Base-by-base conservation (phyloP, 2,329 filamentous ascomycete species). In the Fusarium liriodendri region DNA sequence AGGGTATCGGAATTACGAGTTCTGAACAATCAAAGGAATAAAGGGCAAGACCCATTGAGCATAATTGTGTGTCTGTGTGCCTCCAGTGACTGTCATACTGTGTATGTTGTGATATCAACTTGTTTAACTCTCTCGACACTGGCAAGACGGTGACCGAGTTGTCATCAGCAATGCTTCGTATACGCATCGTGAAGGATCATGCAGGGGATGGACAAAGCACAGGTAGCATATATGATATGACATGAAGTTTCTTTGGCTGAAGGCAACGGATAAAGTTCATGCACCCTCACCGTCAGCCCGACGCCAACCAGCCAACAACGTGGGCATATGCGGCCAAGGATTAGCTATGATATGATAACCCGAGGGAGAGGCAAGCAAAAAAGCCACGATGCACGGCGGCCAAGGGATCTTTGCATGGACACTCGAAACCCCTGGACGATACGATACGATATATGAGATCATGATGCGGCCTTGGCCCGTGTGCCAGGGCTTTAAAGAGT, bases 1-100 rank as follows among this genome's bases (percentile, higher is more conserved):
- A 76, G 68, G 77, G 72, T 75, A 75, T 66, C 64, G 60, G 76
- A 70, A 62, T 79, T 76, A 75, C 66, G 62, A 74, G 73, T 76
- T 77, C 69, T 74, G 68, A 73, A 71, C 70, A 76, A 35, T 64
- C 58, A 68, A 72, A 76, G 62, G 64, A 78, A 74, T 69, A 62
- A 72, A 64, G 61, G 71, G 67, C 52, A 66, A 71, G 60, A 67
- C 58, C 62, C 61, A 70, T 67, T 47, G 27, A 69, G 50, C 54
- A 37, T 37, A 67, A 35, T 32, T 10, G 29, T 10, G 29, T 32
- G 29, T 32, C 29, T 32, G 3, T 11, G 29, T n/a, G 10, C 38
- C 25, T 65, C 47, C 52, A n/a, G 16, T 32, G 3, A 27, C 6
- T 6, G 10, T 10, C 7, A 18, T 9, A 18, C 27, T 18, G 7